Conservation (phyloP, 2,329 filamentous ascomycete genomes). For the Dothistroma septosporum region DNA sequence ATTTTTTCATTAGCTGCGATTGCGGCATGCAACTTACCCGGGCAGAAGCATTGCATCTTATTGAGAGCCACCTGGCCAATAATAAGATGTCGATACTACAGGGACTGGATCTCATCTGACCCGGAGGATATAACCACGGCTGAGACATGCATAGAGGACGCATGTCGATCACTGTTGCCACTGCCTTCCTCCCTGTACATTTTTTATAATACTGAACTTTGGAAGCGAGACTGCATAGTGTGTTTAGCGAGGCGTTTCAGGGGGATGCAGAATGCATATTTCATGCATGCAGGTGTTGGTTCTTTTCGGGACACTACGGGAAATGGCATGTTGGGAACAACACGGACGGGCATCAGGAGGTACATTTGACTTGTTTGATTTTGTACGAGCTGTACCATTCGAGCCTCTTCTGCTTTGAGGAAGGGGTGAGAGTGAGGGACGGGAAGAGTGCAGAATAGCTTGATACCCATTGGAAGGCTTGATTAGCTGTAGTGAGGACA, state of each 20-base stretch:
- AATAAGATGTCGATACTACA: not conserved
- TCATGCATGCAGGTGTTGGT: not conserved
- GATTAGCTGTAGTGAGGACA: not conserved
- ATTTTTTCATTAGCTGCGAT: not conserved
- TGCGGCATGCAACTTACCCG: not conserved
- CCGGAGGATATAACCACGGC: not conserved
- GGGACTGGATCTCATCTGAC: not conserved
- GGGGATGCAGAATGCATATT: not conserved
- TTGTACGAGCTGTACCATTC: not conserved
- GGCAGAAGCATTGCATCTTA: not conserved
- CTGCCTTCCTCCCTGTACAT: not conserved
- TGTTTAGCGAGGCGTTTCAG: conserved; percentile 7
- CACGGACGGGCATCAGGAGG: not conserved
- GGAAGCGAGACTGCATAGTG: conserved; percentile 4
- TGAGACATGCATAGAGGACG: conserved; percentile 1
- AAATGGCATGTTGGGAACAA: not conserved
- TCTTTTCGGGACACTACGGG: not conserved
- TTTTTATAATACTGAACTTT: not conserved
- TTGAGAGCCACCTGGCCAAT: not conserved
- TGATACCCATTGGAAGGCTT: conserved; percentile 5
- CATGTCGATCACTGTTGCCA: not conserved
- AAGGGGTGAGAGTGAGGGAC: not conserved
- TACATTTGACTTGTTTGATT: not conserved
- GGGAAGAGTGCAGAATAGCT: not conserved
- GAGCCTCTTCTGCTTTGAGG: not conserved